Evolutionary conservation across 371 early-diverging fungal species (phyloP).

Genomic region (Chytridiales sp.): DNA sequence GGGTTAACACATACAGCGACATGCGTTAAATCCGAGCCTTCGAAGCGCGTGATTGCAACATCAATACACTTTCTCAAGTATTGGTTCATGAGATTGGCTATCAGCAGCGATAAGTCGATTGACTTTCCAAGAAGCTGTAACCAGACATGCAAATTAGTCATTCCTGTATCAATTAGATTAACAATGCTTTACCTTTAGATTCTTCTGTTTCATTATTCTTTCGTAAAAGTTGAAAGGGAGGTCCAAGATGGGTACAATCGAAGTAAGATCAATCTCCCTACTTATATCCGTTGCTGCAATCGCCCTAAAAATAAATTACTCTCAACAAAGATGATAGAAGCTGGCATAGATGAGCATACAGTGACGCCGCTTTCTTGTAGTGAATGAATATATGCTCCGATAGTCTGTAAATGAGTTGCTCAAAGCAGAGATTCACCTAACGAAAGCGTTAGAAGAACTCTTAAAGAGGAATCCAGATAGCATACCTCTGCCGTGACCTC

Average conservation of each 20-base stretch:
- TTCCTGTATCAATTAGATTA: neutral
- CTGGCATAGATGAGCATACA: too few species aligned
- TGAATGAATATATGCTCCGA: slow-evolving; percentile 43
- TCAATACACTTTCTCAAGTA: slow-evolving; percentile 45
- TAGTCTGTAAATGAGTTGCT: slow-evolving; percentile 46
- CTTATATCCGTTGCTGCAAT: slow-evolving; percentile 20
- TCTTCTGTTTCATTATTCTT: slow-evolving; percentile 29
- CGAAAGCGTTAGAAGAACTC: slow-evolving; percentile 6
- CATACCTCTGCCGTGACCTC: slow-evolving; percentile 52
- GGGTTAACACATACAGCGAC: slow-evolving; percentile 38
- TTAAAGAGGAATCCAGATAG: neutral
- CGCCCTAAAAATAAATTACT: neutral
- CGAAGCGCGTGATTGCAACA: slow-evolving; percentile 43
- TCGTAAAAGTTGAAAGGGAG: slow-evolving; percentile 14
- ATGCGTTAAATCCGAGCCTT: slow-evolving; percentile 39
- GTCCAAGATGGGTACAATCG: neutral
- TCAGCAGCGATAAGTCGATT: slow-evolving; percentile 34
- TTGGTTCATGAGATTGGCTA: slow-evolving; percentile 39
- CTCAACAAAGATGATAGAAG: neutral
- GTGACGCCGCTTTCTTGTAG: slow-evolving; percentile 43
- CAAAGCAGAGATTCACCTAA: slow-evolving; percentile 51
- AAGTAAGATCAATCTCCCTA: slow-evolving; percentile 19
- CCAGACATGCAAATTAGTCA: neutral
- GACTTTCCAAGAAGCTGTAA: slow-evolving; percentile 46
- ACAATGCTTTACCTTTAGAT: slow-evolving; percentile 34